A percentile compares a stretch with the other conserved stretches of the same genome.
These are phyloP conservation scores for Penicillium brevicompactum DNA, from an alignment of 2,329 filamentous ascomycete species.

Conservation along the genomic window DNA sequence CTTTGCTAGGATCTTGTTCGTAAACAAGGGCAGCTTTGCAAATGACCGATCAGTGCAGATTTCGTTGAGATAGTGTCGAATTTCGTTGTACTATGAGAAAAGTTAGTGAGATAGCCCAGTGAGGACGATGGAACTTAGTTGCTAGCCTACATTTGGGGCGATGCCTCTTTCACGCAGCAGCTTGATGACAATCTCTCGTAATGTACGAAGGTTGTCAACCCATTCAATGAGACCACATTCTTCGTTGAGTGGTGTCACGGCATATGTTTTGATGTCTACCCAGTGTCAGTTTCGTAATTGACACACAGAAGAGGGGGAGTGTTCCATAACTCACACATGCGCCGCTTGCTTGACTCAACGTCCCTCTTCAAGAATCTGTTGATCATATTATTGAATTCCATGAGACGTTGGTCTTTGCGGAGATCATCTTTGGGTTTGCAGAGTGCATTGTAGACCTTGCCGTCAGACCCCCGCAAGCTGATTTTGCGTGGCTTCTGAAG, in stretches of 20 bases:
- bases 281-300: conserved; percentile 13
- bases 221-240: conserved; percentile 98
- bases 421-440: conserved; percentile 99
- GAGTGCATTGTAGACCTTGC: conserved; percentile 82
- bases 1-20: conserved; percentile 58
- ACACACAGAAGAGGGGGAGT: not conserved
- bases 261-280: conserved; percentile 86
- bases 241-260: conserved; percentile 93
- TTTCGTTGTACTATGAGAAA: conserved; percentile 62
- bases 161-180: conserved; percentile 77
- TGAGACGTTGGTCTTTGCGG: conserved; percentile 93
- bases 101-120: not conserved
- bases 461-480: conserved; percentile 84
- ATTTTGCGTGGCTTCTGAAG: conserved; percentile 90
- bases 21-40: conserved; percentile 71
- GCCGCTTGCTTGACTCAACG: conserved; percentile 83
- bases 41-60: conserved; percentile 56
- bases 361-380: conserved; percentile 92
- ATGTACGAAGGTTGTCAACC: conserved; percentile 93
- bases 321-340: conserved; percentile 61
- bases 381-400: conserved; percentile 99
- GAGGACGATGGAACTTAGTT: not conserved
- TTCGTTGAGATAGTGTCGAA: conserved; percentile 65
- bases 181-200: conserved; percentile 84
- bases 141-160: conserved; percentile 46